A percentile compares a stretch with the other conserved stretches of the same genome.
phyloP scores from a whole-genome alignment of 192 early-diverging fungal genomes.

The Coemansia sp. region DNA sequence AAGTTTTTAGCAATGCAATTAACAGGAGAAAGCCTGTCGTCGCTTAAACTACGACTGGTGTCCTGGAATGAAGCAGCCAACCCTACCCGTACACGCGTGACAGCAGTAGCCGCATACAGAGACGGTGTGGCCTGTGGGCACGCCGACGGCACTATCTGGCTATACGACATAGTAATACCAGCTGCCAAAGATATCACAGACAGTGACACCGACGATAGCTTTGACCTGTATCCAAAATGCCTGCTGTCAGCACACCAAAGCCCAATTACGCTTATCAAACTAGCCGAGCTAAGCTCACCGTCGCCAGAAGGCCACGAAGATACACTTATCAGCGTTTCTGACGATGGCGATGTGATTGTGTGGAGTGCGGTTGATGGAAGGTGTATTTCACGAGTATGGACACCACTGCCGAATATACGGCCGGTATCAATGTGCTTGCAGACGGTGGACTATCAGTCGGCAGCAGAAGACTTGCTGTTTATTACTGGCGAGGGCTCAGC shows the following conservation, averaged over 20 bases:
- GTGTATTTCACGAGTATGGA: conserved; percentile 39
- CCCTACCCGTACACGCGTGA: conserved; percentile 30
- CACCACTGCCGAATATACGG: conserved; percentile 25
- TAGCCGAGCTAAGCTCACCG: conserved; percentile 34
- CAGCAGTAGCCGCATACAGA: conserved; percentile 21
- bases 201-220: neutral
- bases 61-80: conserved; percentile 47
- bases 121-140: conserved; percentile 45
- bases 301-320: conserved; percentile 30
- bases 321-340: conserved; percentile 38
- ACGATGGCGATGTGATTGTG: conserved; percentile 37
- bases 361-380: conserved; percentile 46
- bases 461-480: conserved; percentile 45
- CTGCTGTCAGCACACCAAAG: conserved; percentile 34
- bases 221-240: conserved; percentile 31
- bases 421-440: conserved; percentile 33
- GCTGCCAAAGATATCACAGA: neutral
- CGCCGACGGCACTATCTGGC: conserved; percentile 46
- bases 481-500: conserved; percentile 29
- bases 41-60: conserved; percentile 27
- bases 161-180: conserved; percentile 21
- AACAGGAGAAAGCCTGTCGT: conserved; percentile 1
- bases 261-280: conserved; percentile 21
- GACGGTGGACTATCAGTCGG: conserved; percentile 38
- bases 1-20: neutral